Evolutionary conservation across 164 flowering plant genomes (phyloP), one percentile per base, ranked within the genome.

Genomic region (Umbellularia californica): DNA sequence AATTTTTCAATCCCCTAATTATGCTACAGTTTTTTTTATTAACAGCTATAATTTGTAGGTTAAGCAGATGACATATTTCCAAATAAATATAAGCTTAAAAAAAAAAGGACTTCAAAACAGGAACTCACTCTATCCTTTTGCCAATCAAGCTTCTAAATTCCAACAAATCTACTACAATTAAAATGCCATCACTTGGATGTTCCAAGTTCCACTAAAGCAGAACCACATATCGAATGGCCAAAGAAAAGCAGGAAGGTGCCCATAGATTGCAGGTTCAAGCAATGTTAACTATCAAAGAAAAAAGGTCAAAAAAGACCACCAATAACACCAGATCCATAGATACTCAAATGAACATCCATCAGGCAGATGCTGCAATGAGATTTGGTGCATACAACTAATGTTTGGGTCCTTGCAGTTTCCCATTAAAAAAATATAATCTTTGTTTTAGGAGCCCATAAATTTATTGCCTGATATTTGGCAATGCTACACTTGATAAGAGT

Each of bases 181-280:
- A 35, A 35, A 35, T 35, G 41, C 41, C 71, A 69, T 19, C 19
- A 25, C 71, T 60, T 22, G 14, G 7, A 68, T 28, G 55, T 55
- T 74, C 15, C n/a, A 74, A 67, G 33, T 69, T 68, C 35, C 14
- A 74, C n/a, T 33, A 70, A 35, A 65, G 19, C 55, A 60, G 30
- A 60, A 17, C 20, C 67, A 64, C 23, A 20, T 64, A 24, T 64
- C 7, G 23, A 24, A 24, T 64, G 5, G 23, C 27, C 12, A 64
- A 65, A 6, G 14, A 58, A 58, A 58, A n/a, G 3, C 20, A 58
- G 64, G 64, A 20, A 58, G 20, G 22, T 5, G 20, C 64, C 20
- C 22, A 58, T 20, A 58, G n/a, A 20, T 22, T 0, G 41, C 41
- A 35, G 41, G 41, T 35, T 35, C 41, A 35, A 35, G 41, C 41